Percentiles rank a stretch among this genome's conserved stretches.
Conservation (phyloP, 257 asterid genomes). For the Linaria vulgaris region DNA sequence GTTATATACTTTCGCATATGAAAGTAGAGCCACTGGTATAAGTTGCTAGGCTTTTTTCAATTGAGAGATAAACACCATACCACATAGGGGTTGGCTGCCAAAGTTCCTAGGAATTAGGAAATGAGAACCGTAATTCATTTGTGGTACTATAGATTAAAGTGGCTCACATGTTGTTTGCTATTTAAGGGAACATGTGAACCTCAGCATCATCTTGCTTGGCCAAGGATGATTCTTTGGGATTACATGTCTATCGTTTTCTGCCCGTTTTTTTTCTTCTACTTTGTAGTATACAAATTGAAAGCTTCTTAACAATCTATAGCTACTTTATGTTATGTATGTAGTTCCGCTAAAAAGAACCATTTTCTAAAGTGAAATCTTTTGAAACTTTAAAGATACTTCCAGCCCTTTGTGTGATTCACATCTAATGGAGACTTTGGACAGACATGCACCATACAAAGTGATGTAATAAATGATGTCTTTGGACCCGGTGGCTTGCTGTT, state of each 20-base stretch:
- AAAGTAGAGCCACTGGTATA: too few species aligned
- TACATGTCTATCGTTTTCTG: neutral
- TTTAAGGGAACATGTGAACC: slow-evolving; percentile 25
- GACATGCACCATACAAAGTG: neutral
- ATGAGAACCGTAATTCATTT: too few species aligned
- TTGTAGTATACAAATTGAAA: slow-evolving; percentile 20
- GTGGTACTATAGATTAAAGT: too few species aligned
- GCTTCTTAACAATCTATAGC: slow-evolving; percentile 3
- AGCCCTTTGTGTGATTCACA: neutral
- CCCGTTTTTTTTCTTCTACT: slow-evolving; percentile 3
- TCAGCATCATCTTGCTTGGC: slow-evolving; percentile 4
- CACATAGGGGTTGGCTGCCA: too few species aligned
- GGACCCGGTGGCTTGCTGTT: neutral
- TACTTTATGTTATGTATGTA: too few species aligned
- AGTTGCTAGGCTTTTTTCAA: too few species aligned
- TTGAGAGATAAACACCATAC: too few species aligned
- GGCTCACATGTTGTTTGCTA: slow-evolving; percentile 8
- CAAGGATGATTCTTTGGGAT: neutral
- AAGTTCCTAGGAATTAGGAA: too few species aligned
- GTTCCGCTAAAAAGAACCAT: neutral
- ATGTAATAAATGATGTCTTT: neutral
- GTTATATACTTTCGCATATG: too few species aligned
- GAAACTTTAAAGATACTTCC: neutral
- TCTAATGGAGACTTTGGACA: neutral
- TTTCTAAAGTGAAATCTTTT: neutral